phyloP scores from a whole-genome alignment of 805 yeast species.

The Wickerhamiella sergipiensis region DNA sequence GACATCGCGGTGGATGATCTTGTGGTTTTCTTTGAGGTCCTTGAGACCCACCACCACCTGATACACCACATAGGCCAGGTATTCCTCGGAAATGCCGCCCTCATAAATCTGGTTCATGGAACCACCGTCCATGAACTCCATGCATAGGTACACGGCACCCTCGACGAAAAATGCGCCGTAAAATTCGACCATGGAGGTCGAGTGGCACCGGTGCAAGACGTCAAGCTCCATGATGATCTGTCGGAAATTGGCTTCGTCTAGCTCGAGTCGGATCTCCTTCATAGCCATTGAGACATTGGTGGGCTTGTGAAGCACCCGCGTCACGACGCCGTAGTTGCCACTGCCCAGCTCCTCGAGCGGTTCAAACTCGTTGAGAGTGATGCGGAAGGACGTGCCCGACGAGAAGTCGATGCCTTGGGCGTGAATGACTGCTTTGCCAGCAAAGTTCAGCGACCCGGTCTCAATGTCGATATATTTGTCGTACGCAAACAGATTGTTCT shows the following conservation, averaged over 20 bases:
- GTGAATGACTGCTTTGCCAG: constrained; percentile 85
- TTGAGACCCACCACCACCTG: constrained; percentile 70
- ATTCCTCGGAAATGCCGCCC: constrained; percentile 63
- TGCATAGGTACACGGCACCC: constrained; percentile 96
- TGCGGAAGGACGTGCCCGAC: constrained; percentile 74
- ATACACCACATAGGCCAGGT: constrained; percentile 66
- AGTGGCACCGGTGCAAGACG: constrained; percentile 77
- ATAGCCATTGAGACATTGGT: constrained; percentile 89
- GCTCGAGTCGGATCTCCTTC: constrained; percentile 88
- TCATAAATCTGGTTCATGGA: constrained; percentile 78
- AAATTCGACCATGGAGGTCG: constrained; percentile 87
- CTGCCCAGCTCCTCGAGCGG: constrained; percentile 69
- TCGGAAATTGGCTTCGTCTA: constrained; percentile 85
- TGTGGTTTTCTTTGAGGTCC: constrained; percentile 76
- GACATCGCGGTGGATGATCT: constrained; percentile 90
- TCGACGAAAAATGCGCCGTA: constrained; percentile 96
- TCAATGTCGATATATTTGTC: constrained; percentile 82
- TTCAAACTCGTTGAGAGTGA: constrained; percentile 71
- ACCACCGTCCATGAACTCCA: constrained; percentile 96
- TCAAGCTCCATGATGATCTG: constrained; percentile 95
- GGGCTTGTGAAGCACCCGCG: constrained; percentile 85
- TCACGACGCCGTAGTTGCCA: constrained; percentile 93
- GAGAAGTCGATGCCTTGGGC: constrained; percentile 86
- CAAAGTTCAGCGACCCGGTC: constrained; percentile 81
- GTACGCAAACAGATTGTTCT: constrained; percentile 48